Base-by-base conservation (phyloP, 768 basidiomycete species). In the Suillus tomentosus region DNA sequence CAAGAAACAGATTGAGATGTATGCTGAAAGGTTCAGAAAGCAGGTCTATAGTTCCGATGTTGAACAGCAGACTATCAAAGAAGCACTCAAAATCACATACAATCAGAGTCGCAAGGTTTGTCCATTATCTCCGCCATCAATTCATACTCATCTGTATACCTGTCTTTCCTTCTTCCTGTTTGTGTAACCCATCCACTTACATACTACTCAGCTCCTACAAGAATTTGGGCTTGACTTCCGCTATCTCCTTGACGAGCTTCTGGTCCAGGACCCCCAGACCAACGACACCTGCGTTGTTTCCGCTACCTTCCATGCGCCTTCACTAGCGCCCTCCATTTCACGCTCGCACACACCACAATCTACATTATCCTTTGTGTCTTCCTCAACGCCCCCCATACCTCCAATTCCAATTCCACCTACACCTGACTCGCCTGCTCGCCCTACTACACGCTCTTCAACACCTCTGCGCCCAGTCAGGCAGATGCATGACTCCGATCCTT, bases 161-260 rank as follows among this genome's bases (percentile, higher is more conserved):
- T 53, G 51, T 34, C 24, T 43, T 53, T 3, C 37, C 4, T n/a
- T 27, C 24, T 40, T 10, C 19, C 8, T 9, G 42, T 13, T 11
- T 54, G 27, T 39, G 11, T 11, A 60, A 65, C 51, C 68, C 47
- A 24, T 3, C 9, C 63, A 55, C 31, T 42, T 19, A 40, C 51
- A 24, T 24, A 17, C 39, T 24, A 0, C 56, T 17, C 67, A 94
- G 91, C 85, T 96, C 17, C 81, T 98, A 7, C 89, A 94, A 79
- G 96, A 98, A 70, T 94, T 89, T 71, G 96, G 96, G 2, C 86
- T 98, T 42, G 96, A 97, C 78, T 97, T 98, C 74, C 90, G 91
- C 27, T 95, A 90, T 79, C 81, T 96, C n/a, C 81, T 98, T n/a
- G 88, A 93, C 40, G 82, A 84, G n/a, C 79, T 91, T 4, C 81